phyloP scores from a whole-genome alignment of 148 eudicot genomes.

The Silene conica region DNA sequence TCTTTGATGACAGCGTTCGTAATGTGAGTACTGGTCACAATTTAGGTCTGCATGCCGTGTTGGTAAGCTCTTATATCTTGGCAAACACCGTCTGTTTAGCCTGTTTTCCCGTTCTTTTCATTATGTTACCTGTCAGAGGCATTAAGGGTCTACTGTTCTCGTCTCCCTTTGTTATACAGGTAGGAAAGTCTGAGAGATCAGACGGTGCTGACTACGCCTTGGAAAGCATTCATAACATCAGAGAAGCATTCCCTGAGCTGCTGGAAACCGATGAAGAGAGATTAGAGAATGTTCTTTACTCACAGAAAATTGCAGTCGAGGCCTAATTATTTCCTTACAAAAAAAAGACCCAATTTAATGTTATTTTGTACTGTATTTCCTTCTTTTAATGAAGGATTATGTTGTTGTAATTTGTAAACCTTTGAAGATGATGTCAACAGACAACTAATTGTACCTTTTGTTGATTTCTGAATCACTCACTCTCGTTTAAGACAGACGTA shows the following conservation, averaged over 20 bases:
- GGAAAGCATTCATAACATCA: conserved; percentile 87
- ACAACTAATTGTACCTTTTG: background rate
- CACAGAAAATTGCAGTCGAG: conserved; percentile 52
- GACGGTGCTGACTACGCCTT: conserved; percentile 70
- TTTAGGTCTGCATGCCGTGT: conserved; percentile 65
- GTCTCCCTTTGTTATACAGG: conserved; percentile 32
- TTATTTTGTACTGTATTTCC: background rate
- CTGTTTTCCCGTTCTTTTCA: background rate
- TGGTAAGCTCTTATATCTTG: conserved; percentile 44
- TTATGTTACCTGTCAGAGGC: background rate
- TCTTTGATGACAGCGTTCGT: conserved; percentile 84
- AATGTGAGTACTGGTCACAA: conserved; percentile 58
- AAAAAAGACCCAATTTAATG: background rate
- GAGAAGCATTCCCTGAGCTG: conserved; percentile 81
- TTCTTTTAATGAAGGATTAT: background rate
- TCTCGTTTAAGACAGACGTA: too few relatives aligned
- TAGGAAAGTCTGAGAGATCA: conserved; percentile 58
- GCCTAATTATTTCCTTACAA: conserved; percentile 32
- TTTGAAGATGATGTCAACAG: background rate
- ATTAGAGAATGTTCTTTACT: conserved; percentile 35
- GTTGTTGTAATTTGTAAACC: background rate
- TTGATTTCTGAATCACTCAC: too few relatives aligned
- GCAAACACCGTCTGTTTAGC: background rate
- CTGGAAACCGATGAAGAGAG: conserved; percentile 50
- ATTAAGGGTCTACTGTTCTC: background rate